Evolutionary conservation across 495 filamentous ascomycete species (phyloP), one percentile per base, ranked within the genome.

Genomic region (Xylaria castorea): DNA sequence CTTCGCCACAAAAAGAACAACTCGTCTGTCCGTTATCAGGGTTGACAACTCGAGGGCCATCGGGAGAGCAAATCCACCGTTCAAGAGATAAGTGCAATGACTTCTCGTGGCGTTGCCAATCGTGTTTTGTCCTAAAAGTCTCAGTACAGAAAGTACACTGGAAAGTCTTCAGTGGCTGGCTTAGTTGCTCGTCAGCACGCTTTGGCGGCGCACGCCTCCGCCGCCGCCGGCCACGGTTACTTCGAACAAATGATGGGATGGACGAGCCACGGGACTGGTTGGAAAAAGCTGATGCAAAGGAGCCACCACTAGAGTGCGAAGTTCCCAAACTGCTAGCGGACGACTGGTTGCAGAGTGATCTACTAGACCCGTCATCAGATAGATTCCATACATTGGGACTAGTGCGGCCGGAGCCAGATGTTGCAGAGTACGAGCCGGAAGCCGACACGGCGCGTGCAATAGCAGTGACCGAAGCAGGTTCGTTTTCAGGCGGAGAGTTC

Each of bases 131-230:
- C 71, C 90, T 89, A 82, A 95, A 95, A 0, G 89, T 91, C 69
- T 93, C 90, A 0, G 89, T 90, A 77, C 93, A 96, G 82, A 96
- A 96, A 11, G 93, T 96, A 79, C 93, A 96, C 76, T 94, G 91
- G 81, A 90, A 96, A 20, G 92, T 85, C 77, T 83, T 90, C 46
- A 82, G 79, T 1, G 83, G 82, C 11, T 74, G 78, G 34, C 66
- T 66, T 0, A 82, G 76, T 22, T 72, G 73, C 22, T 79, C 75
- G 32, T 80, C 69, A 2, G 74, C 70, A 71, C 73, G 53, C 74
- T 75, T 66, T 44, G 78, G 53, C 72, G 80, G 75, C 81, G 87
- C 75, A 72, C 88, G 85, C 65, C 92, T 89, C 51, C 93, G 90
- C 46, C 93, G 89, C 72, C 92, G 89, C 53, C 92, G 89, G 44